These are phyloP conservation scores for Oehlia diaphana DNA, from an alignment of 192 early-diverging fungal species.

Conservation along the genomic window DNA sequence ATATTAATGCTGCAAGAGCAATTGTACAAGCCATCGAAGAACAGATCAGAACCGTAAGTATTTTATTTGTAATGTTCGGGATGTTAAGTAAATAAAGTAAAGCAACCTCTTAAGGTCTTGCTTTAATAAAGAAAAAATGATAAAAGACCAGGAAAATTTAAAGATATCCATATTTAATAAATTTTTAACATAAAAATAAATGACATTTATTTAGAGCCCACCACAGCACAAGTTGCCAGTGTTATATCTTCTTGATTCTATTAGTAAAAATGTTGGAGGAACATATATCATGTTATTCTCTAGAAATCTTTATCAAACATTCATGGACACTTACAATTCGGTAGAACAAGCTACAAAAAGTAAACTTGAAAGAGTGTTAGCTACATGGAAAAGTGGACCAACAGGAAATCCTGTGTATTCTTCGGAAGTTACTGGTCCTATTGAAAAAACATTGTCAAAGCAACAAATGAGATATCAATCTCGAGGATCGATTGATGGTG, in stretches of 20 bases:
- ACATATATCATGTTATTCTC: conserved; percentile 73
- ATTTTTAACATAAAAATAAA: not conserved
- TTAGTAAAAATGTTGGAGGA: conserved; percentile 90
- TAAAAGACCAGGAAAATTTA: not conserved
- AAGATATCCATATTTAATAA: not conserved
- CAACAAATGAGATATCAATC: conserved; percentile 36
- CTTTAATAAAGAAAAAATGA: not conserved
- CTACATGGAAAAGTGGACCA: conserved; percentile 80
- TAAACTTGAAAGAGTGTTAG: conserved; percentile 74
- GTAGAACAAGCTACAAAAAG: conserved; percentile 65
- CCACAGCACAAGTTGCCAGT: conserved; percentile 81
- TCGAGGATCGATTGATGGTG: conserved; percentile 29
- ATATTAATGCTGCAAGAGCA: conserved; percentile 58
- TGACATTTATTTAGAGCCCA: conserved; percentile 55
- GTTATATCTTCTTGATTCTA: conserved; percentile 93
- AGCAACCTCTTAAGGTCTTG: not conserved
- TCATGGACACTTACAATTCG: conserved; percentile 71
- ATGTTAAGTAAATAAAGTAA: not conserved
- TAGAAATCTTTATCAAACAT: conserved; percentile 69
- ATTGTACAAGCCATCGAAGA: conserved; percentile 80
- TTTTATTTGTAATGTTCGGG: not conserved
- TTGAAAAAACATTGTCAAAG: conserved; percentile 50
- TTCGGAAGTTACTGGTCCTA: conserved; percentile 47
- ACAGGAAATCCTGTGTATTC: conserved; percentile 62
- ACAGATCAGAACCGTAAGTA: conserved; percentile 49